These are phyloP conservation scores for Aspergillus proliferans DNA, from an alignment of 2,329 filamentous ascomycete genomes.

Conservation along the genomic window DNA sequence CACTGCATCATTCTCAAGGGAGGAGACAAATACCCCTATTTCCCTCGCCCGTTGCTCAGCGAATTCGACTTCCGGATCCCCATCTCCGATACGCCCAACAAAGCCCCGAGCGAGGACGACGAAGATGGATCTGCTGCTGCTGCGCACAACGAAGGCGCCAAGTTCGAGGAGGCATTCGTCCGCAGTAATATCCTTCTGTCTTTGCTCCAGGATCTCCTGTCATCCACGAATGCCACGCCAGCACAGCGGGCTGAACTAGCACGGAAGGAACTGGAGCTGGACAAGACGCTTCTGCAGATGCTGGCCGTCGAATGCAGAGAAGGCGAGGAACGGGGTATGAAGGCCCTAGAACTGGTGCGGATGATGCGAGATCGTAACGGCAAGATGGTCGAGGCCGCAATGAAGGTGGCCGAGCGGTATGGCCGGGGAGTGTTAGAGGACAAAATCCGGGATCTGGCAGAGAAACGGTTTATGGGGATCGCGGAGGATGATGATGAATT, in stretches of 20 bases:
- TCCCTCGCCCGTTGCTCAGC: constrained; percentile 78
- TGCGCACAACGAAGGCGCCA: constrained; percentile 29
- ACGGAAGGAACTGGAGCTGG: constrained; percentile 72
- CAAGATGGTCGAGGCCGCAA: constrained; percentile 84
- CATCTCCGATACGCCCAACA: constrained; percentile 52
- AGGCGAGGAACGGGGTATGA: constrained; percentile 90
- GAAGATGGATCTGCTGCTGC: constrained; percentile 35
- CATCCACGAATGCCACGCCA: constrained; percentile 58
- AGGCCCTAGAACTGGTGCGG: constrained; percentile 81
- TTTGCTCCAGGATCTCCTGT: constrained; percentile 68
- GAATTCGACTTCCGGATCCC: constrained; percentile 93
- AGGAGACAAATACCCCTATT: constrained; percentile 86
- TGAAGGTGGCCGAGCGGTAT: constrained; percentile 83
- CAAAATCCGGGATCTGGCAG: constrained; percentile 83
- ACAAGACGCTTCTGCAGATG: constrained; percentile 84
- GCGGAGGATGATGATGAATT: constrained; percentile 51
- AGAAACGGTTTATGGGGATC: constrained; percentile 58
- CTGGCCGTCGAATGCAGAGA: constrained; percentile 85
- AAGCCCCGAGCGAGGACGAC: constrained; percentile 28
- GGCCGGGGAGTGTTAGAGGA: constrained; percentile 71
- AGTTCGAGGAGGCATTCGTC: constrained; percentile 75
- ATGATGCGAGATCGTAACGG: constrained; percentile 80
- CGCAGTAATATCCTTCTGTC: constrained; percentile 65
- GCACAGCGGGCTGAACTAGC: constrained; percentile 62
- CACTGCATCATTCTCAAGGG: constrained; percentile 99